Percentiles rank a stretch among this genome's conserved stretches.
phyloP scores from a whole-genome alignment of 2,329 filamentous ascomycete genomes.

The Graphium sp. region DNA sequence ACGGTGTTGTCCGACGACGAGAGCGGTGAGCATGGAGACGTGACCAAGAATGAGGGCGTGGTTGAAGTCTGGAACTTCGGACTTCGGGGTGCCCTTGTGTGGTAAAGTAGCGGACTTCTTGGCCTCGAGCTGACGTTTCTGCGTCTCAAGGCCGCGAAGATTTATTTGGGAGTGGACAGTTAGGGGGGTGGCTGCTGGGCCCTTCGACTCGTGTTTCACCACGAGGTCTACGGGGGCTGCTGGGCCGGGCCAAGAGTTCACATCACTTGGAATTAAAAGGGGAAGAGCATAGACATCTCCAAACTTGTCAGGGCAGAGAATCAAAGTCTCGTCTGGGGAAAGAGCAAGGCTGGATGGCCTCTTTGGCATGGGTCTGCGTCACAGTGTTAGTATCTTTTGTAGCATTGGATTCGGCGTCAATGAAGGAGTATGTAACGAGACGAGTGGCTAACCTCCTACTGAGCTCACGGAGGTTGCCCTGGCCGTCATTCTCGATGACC shows the following conservation, averaged over 20 bases:
- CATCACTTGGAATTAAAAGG: too few species aligned
- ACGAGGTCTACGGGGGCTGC: conserved; percentile 6
- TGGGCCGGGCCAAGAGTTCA: too few species aligned
- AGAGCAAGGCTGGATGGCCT: conserved; percentile 64
- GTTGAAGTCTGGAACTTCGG: conserved; percentile 41
- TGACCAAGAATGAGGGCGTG: conserved; percentile 73
- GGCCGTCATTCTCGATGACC: conserved; percentile 53
- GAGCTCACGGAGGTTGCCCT: conserved; percentile 45
- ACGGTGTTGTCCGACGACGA: conserved; percentile 30
- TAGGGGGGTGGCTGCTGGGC: conserved; percentile 36
- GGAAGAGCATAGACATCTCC: conserved; percentile 89
- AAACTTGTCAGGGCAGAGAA: conserved; percentile 86
- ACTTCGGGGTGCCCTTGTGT: conserved; percentile 12
- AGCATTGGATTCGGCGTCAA: not conserved
- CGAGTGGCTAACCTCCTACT: conserved; percentile 47
- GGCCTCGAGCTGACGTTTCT: conserved; percentile 28
- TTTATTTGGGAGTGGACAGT: conserved; percentile 52
- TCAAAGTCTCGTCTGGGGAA: conserved; percentile 50
- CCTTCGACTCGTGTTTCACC: conserved; percentile 16
- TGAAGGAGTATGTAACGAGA: not conserved
- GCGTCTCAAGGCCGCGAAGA: conserved; percentile 39
- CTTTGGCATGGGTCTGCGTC: conserved; percentile 65
- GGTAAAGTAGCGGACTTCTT: conserved; percentile 10
- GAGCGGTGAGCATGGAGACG: conserved; percentile 81
- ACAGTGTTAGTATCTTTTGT: conserved; percentile 11